Evolutionary conservation across 305 asterid genomes (phyloP).

Genomic region (Petunia hybrid): DNA sequence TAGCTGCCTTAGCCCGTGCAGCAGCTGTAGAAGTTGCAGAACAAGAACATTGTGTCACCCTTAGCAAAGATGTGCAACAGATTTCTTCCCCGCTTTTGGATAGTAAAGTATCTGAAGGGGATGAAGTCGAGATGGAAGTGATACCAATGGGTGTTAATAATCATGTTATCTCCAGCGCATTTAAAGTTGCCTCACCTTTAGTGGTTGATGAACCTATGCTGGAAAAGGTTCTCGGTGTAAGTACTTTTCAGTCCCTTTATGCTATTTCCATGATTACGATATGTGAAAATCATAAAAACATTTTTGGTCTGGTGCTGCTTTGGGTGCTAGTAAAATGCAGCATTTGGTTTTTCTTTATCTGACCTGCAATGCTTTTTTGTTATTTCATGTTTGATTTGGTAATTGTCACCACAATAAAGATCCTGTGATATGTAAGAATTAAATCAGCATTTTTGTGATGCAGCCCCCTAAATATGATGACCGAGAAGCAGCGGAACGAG

Average conservation of each 20-base stretch:
- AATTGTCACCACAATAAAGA: not conserved
- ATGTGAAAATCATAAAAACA: not conserved
- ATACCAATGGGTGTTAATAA: constrained; percentile 86
- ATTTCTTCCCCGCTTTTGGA: constrained; percentile 84
- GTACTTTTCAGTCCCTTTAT: constrained; percentile 38
- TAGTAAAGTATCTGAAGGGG: constrained; percentile 82
- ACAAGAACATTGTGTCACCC: constrained; percentile 77
- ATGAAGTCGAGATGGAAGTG: constrained; percentile 98
- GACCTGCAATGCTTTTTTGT: constrained; percentile 1
- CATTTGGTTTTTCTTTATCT: not conserved
- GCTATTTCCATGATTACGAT: not conserved
- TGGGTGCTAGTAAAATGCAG: not conserved
- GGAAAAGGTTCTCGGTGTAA: constrained; percentile 99
- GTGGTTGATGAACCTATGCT: constrained; percentile 92
- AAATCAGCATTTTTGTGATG: constrained; percentile 32
- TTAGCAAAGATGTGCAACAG: constrained; percentile 85
- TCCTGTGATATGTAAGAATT: constrained; percentile 26
- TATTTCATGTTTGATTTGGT: not conserved
- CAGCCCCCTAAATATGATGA: constrained; percentile 97
- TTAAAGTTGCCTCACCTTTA: constrained; percentile 69
- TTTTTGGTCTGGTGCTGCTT: not conserved
- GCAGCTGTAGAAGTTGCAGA: constrained; percentile 97
- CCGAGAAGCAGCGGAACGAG: constrained; percentile 89
- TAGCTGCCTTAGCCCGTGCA: constrained; percentile 99
- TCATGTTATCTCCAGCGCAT: constrained; percentile 81